Evolutionary conservation across 352 stramenopile species (phyloP).

Genomic region (Phytophthora constricta): DNA sequence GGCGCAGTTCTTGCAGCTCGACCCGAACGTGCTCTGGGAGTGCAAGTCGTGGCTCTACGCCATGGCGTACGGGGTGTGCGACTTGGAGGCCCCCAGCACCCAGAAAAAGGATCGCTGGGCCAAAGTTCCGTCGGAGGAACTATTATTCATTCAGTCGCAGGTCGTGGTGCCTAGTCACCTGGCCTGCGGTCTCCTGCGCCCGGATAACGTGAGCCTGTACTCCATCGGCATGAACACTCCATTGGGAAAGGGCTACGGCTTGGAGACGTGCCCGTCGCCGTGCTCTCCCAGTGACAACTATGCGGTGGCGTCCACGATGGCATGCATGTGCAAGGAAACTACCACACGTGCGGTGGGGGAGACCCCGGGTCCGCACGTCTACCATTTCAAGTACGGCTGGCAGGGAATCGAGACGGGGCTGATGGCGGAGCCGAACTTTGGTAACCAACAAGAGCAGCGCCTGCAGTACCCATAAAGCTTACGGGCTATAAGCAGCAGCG

Average conservation of each 20-base stretch:
- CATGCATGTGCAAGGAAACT: constrained; percentile 63
- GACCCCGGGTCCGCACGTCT: constrained; percentile 59
- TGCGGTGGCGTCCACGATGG: constrained; percentile 32
- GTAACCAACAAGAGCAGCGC: constrained; percentile 36
- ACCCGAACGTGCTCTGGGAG: constrained; percentile 80
- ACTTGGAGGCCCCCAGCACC: constrained; percentile 46
- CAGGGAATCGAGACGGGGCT: constrained; percentile 61
- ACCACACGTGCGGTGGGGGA: constrained; percentile 56
- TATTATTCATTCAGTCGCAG: constrained; percentile 74
- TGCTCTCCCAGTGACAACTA: constrained; percentile 77
- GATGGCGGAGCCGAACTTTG: constrained; percentile 37
- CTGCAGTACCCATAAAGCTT: constrained; percentile 40
- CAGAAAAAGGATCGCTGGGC: constrained; percentile 70
- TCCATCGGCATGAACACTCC: constrained; percentile 39
- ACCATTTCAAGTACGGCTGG: constrained; percentile 88
- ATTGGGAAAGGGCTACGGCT: constrained; percentile 36
- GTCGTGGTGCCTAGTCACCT: constrained; percentile 71
- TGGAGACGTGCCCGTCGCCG: constrained; percentile 56
- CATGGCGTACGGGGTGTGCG: constrained; percentile 61
- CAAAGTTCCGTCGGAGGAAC: constrained; percentile 74
- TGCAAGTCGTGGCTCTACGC: constrained; percentile 82
- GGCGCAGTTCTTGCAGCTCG: constrained; percentile 82
- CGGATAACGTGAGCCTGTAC: constrained; percentile 60
- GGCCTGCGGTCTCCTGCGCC: constrained; percentile 60
- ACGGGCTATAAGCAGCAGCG: constrained; percentile 15